Base-by-base conservation (phyloP, 140 eudicot genomes). In the Stevia rebaudiana region DNA sequence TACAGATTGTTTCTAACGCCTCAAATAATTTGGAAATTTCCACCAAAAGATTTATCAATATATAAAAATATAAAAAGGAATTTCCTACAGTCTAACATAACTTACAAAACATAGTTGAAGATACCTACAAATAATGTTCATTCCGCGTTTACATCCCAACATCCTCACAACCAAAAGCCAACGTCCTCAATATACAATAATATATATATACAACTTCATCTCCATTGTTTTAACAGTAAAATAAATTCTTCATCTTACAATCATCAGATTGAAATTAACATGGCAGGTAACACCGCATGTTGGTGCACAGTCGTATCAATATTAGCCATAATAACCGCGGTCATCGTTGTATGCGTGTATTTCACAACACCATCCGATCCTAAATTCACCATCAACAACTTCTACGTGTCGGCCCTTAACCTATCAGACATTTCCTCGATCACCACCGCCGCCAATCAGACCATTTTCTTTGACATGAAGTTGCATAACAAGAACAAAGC, bases 291-390 rank as follows among this genome's bases (percentile, higher is more conserved):
- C 28, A 9, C 11, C 6, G 58, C 2, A 31, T 25, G 43, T 36
- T 56, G 78, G 46, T 33, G 62, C 68, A 46, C 56, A 44, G 4
- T 56, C 33, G 23, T 57, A 21, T 56, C 68, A 11, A 4, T 65
- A 15, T 3, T 25, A 28, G 22, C 68, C 11, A 56, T 65, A 61
- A 73, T 73, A 56, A 56, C 68, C 18, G 42, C 78, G 0, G 73
- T 73, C 24, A 56, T 57, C 35, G 62, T 73, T 5, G 49, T 73
- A 65, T 73, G 73, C 49, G 78, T 73, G 37, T 73, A 55, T 23
- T 73, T 5, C 78, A 65, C 78, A 44, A 65, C 16, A 2, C 78
- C 78, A 46, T 65, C 68, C 0, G 78, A 73, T 36, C 78, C 78
- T 3, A 6, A 59, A 10, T 73, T 73, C 73, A 73, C 78, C 73